phyloP scores from a whole-genome alignment of 257 asterid genomes.

The Phtheirospermum japonicum region DNA sequence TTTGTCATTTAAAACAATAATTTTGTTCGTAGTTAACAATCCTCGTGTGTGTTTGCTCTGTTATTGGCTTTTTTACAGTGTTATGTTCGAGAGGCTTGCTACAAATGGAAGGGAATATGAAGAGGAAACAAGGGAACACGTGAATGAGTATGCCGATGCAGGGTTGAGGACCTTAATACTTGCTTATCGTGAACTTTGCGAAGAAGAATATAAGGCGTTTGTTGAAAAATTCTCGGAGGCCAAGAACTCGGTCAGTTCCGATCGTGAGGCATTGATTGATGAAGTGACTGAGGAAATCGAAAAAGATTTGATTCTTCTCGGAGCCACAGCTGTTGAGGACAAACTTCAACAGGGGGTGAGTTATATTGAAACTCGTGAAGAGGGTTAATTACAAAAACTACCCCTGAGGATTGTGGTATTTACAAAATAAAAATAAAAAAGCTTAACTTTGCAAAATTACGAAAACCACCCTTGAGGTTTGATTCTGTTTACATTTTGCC shows the following conservation, averaged over 20 bases:
- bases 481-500: no score
- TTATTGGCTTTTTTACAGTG: slow-evolving; percentile 36
- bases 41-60: background rate
- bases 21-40: background rate
- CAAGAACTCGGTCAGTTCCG: slow-evolving; percentile 51
- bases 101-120: slow-evolving; percentile 45
- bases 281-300: slow-evolving; percentile 53
- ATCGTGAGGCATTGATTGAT: slow-evolving; percentile 53
- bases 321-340: slow-evolving; percentile 80
- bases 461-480: no score
- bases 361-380: background rate
- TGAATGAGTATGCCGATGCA: slow-evolving; percentile 63
- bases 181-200: slow-evolving; percentile 57
- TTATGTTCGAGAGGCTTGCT: slow-evolving; percentile 65
- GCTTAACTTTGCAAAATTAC: no score
- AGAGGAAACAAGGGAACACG: slow-evolving; percentile 53
- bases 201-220: slow-evolving; percentile 50
- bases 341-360: slow-evolving; percentile 74
- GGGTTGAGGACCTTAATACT: slow-evolving; percentile 71
- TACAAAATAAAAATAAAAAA: no score
- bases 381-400: background rate
- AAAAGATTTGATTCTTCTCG: slow-evolving; percentile 67
- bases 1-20: background rate
- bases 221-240: slow-evolving; percentile 43
- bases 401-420: no score